Percentiles rank a stretch among this genome's conserved stretches.
These are phyloP conservation scores for Cajanus cajan DNA, from an alignment of 306 rosid genomes.

Conservation along the genomic window DNA sequence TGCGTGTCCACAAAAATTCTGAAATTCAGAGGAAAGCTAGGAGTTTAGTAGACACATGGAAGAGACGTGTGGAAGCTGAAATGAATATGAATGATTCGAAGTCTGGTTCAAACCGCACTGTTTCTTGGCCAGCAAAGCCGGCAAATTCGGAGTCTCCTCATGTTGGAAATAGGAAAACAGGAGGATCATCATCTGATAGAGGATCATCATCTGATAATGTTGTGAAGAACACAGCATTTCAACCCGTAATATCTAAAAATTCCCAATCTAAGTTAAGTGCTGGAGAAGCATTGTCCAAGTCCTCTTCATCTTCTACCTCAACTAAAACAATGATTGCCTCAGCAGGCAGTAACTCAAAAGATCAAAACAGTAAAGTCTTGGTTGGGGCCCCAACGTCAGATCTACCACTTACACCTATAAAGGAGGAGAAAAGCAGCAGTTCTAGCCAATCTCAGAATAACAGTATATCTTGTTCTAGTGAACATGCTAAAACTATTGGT, in stretches of 20 bases:
- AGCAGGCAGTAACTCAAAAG: conserved; percentile 52
- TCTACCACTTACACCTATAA: conserved; percentile 54
- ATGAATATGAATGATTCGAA: conserved; percentile 76
- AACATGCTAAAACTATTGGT: conserved; percentile 63
- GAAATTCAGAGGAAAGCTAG: conserved; percentile 92
- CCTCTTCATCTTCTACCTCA: conserved; percentile 64
- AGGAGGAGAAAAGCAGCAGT: conserved; percentile 85
- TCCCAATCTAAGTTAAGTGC: conserved; percentile 51
- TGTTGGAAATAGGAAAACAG: conserved; percentile 57
- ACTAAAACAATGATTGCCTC: conserved; percentile 45
- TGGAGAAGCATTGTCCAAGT: conserved; percentile 54
- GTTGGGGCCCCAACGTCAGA: conserved; percentile 55
- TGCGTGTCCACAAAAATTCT: conserved; percentile 69
- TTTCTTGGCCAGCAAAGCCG: conserved; percentile 63
- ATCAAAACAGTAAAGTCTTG: conserved; percentile 45
- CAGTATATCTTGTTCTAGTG: conserved; percentile 83
- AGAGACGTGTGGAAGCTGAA: conserved; percentile 86
- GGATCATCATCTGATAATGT: conserved; percentile 56
- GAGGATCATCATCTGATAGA: conserved; percentile 54
- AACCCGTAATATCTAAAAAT: conserved; percentile 52
- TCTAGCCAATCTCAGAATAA: conserved; percentile 93
- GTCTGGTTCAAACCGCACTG: conserved; percentile 55
- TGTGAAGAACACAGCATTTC: conserved; percentile 51
- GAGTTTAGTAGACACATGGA: conserved; percentile 90
- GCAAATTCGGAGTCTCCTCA: conserved; percentile 58